Base-by-base conservation (phyloP, 805 yeast species). In the Saturnispora kantuleensis region DNA sequence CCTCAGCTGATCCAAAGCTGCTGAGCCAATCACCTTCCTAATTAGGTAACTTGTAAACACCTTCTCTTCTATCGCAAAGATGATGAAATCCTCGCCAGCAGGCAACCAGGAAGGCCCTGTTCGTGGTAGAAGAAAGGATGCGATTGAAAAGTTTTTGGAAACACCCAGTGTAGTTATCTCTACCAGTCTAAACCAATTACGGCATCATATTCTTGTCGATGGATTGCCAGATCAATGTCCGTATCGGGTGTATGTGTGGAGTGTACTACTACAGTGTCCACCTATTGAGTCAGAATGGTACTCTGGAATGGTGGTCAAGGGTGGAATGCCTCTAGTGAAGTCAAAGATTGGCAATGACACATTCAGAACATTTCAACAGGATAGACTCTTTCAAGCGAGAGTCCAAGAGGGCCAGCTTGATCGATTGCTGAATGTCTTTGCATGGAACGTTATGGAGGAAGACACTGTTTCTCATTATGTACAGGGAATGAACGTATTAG, bases 401-500 rank as follows among this genome's bases (percentile, higher is more conserved):
- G 87, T 88, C 47, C 73, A 79, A 47, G 95, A 86, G 55, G 77
- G 74, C 3, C 64, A 84, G 1, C 62, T 88, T 36, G 71, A 81
- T 9, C 63, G 96, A 38, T 65, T 87, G 3, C 68, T 88, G 21
- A 81, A 84, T 30, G 79, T 84, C n/a, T 74, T 77, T 56, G 94
- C 94, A 3, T 50, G 52, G 52, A 44, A 46, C 37, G 44, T 43
- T 3, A 37, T 31, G 8, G 35, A 31, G 3, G 42, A 44, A 18
- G 46, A 45, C 6, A 35, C 40, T n/a, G 52, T 68, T n/a, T 67
- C 70, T 7, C 64, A 69, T 0, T 86, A 86, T 56, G 96, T 88
- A n/a, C 96, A 88, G 58, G 96, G 96, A 2, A 77, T 89, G 82
- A 88, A 88, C 58, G 87, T 88, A 0, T 60, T 88, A 17, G 72